Evolutionary conservation across 805 yeast species (phyloP).

Genomic region (Wickerhamomyces subpelliculosus): DNA sequence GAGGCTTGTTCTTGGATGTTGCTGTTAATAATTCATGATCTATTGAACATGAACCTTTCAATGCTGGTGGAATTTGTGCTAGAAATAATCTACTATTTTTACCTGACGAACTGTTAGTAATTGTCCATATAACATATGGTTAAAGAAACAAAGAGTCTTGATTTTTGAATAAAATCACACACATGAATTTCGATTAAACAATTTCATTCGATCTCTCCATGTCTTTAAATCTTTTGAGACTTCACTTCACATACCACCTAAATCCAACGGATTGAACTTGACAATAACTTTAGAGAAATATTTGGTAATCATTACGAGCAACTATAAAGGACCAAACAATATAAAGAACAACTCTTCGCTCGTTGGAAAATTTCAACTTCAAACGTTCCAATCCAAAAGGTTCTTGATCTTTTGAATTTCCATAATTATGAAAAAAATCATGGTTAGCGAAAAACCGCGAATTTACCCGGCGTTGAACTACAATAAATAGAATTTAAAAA

Average conservation of each 20-base stretch:
- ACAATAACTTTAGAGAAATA: conserved; percentile 75
- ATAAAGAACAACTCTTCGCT: too few relatives aligned
- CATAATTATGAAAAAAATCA: background rate
- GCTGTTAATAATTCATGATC: conserved; percentile 54
- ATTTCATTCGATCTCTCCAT: too few relatives aligned
- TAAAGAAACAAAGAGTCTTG: too few relatives aligned
- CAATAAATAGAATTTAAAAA: too few relatives aligned
- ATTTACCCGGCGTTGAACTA: background rate
- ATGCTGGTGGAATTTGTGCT: conserved; percentile 71
- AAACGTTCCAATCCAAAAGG: too few relatives aligned
- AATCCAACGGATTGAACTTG: conserved; percentile 69
- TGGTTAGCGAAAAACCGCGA: too few relatives aligned
- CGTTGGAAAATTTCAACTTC: too few relatives aligned
- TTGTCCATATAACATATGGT: too few relatives aligned
- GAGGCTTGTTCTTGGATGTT: conserved; percentile 41
- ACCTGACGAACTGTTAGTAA: conserved; percentile 29
- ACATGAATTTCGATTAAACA: too few relatives aligned
- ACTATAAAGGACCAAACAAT: background rate
- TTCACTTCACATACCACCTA: conserved; percentile 52
- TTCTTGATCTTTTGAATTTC: too few relatives aligned
- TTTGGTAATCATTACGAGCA: conserved; percentile 69
- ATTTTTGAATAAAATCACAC: too few relatives aligned
- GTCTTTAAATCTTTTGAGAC: too few relatives aligned
- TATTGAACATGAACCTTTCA: conserved; percentile 54
- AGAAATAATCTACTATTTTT: conserved; percentile 75